Percentiles rank a stretch among this genome's conserved stretches.
phyloP scores from a whole-genome alignment of 768 basidiomycete genomes.

The Mycena galericulata region DNA sequence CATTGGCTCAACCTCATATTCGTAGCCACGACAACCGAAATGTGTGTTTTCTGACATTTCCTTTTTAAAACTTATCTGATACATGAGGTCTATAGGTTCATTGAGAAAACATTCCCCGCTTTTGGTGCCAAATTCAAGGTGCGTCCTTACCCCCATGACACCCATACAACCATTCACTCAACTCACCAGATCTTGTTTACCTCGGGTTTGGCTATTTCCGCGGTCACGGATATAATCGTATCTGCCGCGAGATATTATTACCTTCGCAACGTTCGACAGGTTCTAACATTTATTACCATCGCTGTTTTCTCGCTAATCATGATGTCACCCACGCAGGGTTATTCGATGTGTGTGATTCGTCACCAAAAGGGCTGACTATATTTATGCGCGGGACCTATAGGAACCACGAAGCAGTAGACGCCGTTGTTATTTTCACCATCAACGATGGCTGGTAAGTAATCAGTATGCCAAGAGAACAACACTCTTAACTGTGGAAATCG shows the following conservation, averaged over 20 bases:
- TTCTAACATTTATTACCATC: too few species aligned
- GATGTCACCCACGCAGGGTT: slow-evolving; percentile 3
- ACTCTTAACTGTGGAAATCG: too few species aligned
- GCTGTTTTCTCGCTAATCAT: too few species aligned
- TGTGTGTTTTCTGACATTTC: background rate
- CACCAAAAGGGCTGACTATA: background rate
- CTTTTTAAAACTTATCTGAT: background rate
- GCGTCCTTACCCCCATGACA: background rate
- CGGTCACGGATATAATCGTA: slow-evolving; percentile 27
- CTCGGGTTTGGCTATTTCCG: slow-evolving; percentile 27
- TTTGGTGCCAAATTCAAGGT: slow-evolving; percentile 19
- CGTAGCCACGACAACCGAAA: slow-evolving; percentile 15
- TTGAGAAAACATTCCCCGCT: slow-evolving; percentile 3
- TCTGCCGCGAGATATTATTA: slow-evolving; percentile 27
- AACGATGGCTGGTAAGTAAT: slow-evolving; percentile 26
- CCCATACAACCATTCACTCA: background rate
- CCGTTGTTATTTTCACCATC: slow-evolving; percentile 29
- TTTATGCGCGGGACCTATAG: background rate
- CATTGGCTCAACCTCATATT: too few species aligned
- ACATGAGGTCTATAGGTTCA: background rate
- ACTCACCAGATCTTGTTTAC: slow-evolving; percentile 26
- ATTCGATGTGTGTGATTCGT: slow-evolving; percentile 17
- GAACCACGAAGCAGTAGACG: slow-evolving; percentile 28
- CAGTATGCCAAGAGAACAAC: too few species aligned
- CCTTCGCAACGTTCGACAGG: slow-evolving; percentile 15